phyloP scores from a whole-genome alignment of 306 rosid genomes.

The Arachis stenosperma region DNA sequence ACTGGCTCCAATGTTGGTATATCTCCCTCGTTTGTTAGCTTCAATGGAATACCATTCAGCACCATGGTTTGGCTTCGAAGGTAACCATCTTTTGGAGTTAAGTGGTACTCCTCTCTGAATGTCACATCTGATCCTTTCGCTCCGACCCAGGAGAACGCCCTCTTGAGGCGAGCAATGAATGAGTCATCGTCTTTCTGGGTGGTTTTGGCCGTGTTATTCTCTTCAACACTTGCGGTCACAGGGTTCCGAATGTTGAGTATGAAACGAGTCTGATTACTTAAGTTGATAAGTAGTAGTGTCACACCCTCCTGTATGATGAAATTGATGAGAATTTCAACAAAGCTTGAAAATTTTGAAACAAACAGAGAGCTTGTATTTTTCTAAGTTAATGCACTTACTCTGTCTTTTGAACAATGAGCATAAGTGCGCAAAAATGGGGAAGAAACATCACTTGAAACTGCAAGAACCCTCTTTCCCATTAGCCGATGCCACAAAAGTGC shows the following conservation, averaged over 20 bases:
- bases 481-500: constrained; percentile 94
- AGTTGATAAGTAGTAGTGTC: constrained; percentile 74
- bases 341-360: not conserved
- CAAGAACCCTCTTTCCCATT: constrained; percentile 82
- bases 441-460: constrained; percentile 54
- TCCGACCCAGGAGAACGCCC: constrained; percentile 84
- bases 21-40: constrained; percentile 61
- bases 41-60: constrained; percentile 75
- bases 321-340: constrained; percentile 24
- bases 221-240: constrained; percentile 35
- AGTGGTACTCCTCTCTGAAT: constrained; percentile 82
- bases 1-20: constrained; percentile 72
- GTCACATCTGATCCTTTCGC: constrained; percentile 63
- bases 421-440: constrained; percentile 74
- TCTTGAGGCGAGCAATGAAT: constrained; percentile 57
- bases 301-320: constrained; percentile 67
- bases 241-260: constrained; percentile 46
- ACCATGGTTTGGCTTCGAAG: constrained; percentile 74
- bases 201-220: constrained; percentile 28
- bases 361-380: not conserved
- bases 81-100: constrained; percentile 65
- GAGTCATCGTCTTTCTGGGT: constrained; percentile 40
- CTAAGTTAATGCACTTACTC: constrained; percentile 58
- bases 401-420: constrained; percentile 86
- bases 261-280: constrained; percentile 76